Percentiles rank a stretch among this genome's conserved stretches.
Conservation (phyloP, 768 basidiomycete species). For the Baorangia bicolor region DNA sequence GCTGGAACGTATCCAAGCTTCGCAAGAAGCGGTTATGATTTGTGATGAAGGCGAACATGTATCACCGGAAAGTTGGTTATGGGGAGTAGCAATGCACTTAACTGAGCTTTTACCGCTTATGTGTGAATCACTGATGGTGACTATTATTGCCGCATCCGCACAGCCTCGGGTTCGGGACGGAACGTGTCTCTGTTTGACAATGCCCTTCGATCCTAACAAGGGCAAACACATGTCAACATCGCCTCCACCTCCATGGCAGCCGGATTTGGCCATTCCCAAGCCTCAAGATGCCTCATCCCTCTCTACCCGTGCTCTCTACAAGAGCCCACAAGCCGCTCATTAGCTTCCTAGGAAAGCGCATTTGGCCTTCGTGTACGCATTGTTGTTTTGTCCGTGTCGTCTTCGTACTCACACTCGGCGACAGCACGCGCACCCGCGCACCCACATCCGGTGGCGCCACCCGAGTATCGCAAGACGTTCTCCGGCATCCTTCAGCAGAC, state of each 20-base stretch:
- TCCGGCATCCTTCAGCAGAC: conserved; percentile 40
- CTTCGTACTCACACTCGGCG: conserved; percentile 14
- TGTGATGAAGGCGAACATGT: too few species aligned
- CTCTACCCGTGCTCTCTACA: conserved; percentile 37
- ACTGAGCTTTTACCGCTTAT: not conserved
- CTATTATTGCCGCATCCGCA: conserved; percentile 8
- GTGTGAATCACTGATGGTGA: not conserved
- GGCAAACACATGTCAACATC: conserved; percentile 17
- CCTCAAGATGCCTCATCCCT: conserved; percentile 31
- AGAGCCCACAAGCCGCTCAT: conserved; percentile 60
- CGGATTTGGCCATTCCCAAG: not conserved
- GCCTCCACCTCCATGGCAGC: not conserved
- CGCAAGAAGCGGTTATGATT: too few species aligned
- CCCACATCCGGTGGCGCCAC: conserved; percentile 68
- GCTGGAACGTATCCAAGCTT: too few species aligned
- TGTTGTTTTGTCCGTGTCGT: not conserved
- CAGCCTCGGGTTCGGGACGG: conserved; percentile 14
- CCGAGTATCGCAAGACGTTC: conserved; percentile 54
- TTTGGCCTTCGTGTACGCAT: conserved; percentile 45
- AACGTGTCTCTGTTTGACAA: conserved; percentile 18
- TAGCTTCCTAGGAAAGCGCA: conserved; percentile 59
- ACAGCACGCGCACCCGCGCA: conserved; percentile 41
- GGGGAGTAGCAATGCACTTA: too few species aligned
- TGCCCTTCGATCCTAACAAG: conserved; percentile 19
- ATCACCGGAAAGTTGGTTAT: not conserved